phyloP scores from a whole-genome alignment of 2,329 filamentous ascomycete species.

The Fusarium lateritium region DNA sequence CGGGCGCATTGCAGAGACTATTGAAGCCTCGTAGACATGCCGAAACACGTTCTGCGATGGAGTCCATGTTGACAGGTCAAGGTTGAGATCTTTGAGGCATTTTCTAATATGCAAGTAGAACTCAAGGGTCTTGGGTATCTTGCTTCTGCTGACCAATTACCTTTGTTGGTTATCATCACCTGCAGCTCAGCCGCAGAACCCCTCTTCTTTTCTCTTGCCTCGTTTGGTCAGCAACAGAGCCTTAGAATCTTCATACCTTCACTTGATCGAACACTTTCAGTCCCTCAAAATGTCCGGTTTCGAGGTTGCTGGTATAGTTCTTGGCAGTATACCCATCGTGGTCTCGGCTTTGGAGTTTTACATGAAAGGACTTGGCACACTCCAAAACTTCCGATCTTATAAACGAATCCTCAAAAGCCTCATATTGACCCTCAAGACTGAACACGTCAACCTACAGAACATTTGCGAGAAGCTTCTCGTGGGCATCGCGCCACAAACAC shows the following conservation, averaged over 20 bases:
- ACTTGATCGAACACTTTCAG: fast-evolving
- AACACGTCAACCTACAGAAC: neutral
- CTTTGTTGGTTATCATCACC: neutral
- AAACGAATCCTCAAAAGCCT: slow-evolving; percentile 3
- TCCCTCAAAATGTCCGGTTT: neutral
- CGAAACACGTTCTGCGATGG: neutral
- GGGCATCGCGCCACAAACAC: neutral
- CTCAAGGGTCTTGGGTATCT: neutral
- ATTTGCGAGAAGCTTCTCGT: slow-evolving; percentile 7
- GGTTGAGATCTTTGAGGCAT: fast-evolving
- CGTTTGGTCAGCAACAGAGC: no score
- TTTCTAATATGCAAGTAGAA: neutral
- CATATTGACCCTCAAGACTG: slow-evolving; percentile 3
- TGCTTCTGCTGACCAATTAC: neutral
- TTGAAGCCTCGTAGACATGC: neutral
- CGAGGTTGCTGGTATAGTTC: slow-evolving; percentile 3
- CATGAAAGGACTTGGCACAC: neutral
- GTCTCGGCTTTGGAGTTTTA: neutral
- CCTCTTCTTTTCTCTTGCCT: slow-evolving; percentile 3
- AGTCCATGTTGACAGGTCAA: neutral
- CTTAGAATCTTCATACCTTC: fast-evolving
- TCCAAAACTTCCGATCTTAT: slow-evolving; percentile 3
- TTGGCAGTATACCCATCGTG: neutral
- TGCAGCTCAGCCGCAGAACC: slow-evolving; percentile 7
- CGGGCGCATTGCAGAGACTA: fast-evolving